phyloP scores from a whole-genome alignment of 2,329 filamentous ascomycete species.

The Trichoderma guizhouense region DNA sequence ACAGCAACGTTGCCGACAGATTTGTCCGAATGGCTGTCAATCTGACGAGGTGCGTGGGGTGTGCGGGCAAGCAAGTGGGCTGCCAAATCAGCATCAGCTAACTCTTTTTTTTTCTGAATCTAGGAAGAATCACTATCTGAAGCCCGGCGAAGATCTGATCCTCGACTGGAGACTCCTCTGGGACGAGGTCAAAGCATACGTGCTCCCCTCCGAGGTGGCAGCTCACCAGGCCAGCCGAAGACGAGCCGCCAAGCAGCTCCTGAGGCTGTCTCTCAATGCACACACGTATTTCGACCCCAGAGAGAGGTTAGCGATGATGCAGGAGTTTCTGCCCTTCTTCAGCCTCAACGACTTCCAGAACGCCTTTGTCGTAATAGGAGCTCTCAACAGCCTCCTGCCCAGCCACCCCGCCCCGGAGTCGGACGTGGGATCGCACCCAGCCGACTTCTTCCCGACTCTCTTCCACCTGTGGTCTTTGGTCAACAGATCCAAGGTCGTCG shows the following conservation, averaged over 20 bases:
- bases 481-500: slow-evolving; percentile 81
- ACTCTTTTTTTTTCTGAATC: neutral
- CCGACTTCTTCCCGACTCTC: slow-evolving; percentile 85
- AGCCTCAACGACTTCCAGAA: slow-evolving; percentile 89
- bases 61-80: neutral
- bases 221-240: slow-evolving; percentile 55
- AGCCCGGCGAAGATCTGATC: slow-evolving; percentile 81
- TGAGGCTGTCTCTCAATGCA: slow-evolving; percentile 85
- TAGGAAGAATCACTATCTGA: slow-evolving; percentile 93
- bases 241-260: slow-evolving; percentile 61
- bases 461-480: slow-evolving; percentile 97
- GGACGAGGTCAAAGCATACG: slow-evolving; percentile 86
- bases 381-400: slow-evolving; percentile 83
- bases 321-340: slow-evolving; percentile 81
- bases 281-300: slow-evolving; percentile 90
- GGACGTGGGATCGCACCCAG: slow-evolving; percentile 73
- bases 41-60: slow-evolving; percentile 72
- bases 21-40: slow-evolving; percentile 97
- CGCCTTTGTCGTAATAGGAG: slow-evolving; percentile 86
- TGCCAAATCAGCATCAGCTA: neutral
- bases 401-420: slow-evolving; percentile 73
- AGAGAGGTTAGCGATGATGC: slow-evolving; percentile 76
- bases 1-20: slow-evolving; percentile 75
- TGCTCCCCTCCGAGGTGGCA: slow-evolving; percentile 80
- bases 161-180: slow-evolving; percentile 93